Evolutionary conservation across 768 basidiomycete species (phyloP).

Genomic region (Lentinula sp.): DNA sequence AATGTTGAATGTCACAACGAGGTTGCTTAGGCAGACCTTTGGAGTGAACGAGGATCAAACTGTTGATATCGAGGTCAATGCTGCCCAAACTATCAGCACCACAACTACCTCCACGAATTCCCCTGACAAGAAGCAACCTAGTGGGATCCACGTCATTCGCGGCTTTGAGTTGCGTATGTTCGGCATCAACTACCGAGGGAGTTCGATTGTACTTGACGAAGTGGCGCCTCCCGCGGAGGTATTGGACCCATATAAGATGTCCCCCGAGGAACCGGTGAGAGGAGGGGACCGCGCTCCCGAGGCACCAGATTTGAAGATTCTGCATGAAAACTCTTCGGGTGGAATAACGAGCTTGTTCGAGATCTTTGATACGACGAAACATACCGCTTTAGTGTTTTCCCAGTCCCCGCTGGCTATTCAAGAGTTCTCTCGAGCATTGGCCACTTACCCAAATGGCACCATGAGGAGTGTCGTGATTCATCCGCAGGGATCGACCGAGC

Average conservation of each 20-base stretch:
- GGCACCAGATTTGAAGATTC: not conserved
- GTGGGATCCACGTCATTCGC: not conserved
- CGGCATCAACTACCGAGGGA: conserved; percentile 5
- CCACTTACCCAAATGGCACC: not conserved
- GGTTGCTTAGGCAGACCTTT: conserved; percentile 9
- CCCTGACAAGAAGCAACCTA: not conserved
- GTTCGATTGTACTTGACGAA: conserved; percentile 1
- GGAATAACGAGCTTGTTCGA: not conserved
- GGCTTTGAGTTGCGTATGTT: not conserved
- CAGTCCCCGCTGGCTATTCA: not conserved
- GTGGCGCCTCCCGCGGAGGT: not conserved
- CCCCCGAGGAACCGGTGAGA: not conserved
- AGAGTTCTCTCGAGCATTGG: not conserved
- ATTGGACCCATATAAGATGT: not conserved
- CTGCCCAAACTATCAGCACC: not conserved
- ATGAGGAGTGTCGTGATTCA: not conserved
- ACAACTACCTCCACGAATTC: not conserved
- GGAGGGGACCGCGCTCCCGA: not conserved
- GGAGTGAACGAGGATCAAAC: not conserved
- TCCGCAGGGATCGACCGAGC: not conserved
- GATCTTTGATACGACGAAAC: not conserved
- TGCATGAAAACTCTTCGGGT: not conserved
- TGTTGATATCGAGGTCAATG: not conserved
- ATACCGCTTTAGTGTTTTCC: not conserved
- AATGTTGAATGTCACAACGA: conserved; percentile 17